Evolutionary conservation across 2,329 filamentous ascomycete species (phyloP).

Genomic region (Nakataea oryzae): DNA sequence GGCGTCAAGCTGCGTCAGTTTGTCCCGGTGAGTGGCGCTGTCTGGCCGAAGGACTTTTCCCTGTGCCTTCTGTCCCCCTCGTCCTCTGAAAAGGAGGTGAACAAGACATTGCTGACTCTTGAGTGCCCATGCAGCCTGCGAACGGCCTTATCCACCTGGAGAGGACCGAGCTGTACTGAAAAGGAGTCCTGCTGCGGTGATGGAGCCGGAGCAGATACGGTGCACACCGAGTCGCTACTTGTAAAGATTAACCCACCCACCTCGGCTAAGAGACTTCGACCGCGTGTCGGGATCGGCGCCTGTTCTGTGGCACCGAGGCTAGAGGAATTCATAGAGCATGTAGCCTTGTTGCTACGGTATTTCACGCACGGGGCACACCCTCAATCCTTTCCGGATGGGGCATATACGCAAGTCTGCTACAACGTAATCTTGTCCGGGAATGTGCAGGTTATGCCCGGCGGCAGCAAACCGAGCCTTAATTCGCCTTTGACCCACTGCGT

Average conservation of each 20-base stretch:
- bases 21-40: conserved; percentile 52
- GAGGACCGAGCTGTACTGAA: conserved; percentile 29
- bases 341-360: background rate
- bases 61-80: conserved; percentile 4
- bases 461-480: conserved; percentile 3
- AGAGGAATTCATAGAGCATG: background rate
- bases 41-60: conserved; percentile 1
- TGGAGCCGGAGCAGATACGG: background rate
- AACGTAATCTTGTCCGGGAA: background rate
- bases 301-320: background rate
- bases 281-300: too few species aligned
- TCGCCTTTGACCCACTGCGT: conserved; percentile 4
- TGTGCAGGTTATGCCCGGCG: conserved; percentile 4
- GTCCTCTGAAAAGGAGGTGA: background rate
- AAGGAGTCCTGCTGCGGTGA: background rate
- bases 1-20: conserved; percentile 84
- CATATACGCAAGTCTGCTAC: background rate
- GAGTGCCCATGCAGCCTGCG: conserved; percentile 35
- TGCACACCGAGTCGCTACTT: background rate
- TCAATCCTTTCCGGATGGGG: background rate
- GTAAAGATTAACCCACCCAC: background rate
- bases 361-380: background rate
- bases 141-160: conserved; percentile 56
- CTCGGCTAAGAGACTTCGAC: background rate
- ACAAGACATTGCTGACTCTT: conserved; percentile 2